Conservation (phyloP, 257 asterid genomes). For the Henckelia pumila region DNA sequence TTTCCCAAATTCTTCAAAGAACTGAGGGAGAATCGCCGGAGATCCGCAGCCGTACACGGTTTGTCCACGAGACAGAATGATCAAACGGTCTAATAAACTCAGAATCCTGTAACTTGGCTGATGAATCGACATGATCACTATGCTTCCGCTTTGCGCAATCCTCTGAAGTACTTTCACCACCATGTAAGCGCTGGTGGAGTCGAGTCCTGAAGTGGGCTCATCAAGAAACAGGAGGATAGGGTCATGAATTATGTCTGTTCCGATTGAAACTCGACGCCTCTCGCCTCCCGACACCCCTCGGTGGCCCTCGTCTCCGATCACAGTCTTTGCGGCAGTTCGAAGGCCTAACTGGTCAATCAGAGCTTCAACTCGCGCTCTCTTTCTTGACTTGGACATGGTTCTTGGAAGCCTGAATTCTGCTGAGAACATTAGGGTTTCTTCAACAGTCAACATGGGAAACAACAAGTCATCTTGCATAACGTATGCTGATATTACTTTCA, state of each 20-base stretch:
- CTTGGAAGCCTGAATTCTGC: slow-evolving; percentile 42
- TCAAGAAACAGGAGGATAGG: slow-evolving; percentile 46
- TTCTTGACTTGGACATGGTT: slow-evolving; percentile 38
- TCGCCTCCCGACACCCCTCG: slow-evolving; percentile 52
- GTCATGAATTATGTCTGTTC: slow-evolving; percentile 44
- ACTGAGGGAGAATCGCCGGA: slow-evolving; percentile 29
- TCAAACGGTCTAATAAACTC: slow-evolving; percentile 33
- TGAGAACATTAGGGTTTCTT: slow-evolving; percentile 43
- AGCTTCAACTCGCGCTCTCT: slow-evolving; percentile 35
- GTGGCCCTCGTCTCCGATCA: slow-evolving; percentile 44
- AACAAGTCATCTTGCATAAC: slow-evolving; percentile 51
- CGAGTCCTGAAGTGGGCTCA: slow-evolving; percentile 51
- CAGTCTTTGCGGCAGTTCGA: slow-evolving; percentile 26
- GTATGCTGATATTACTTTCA: slow-evolving; percentile 47
- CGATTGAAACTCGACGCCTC: slow-evolving; percentile 46
- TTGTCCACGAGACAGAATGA: slow-evolving; percentile 39
- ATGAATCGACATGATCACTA: slow-evolving; percentile 46
- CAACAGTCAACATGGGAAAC: slow-evolving; percentile 47
- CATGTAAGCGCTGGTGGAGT: slow-evolving; percentile 48
- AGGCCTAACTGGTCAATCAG: slow-evolving; percentile 41
- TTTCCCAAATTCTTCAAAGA: slow-evolving; percentile 38
- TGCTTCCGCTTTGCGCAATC: slow-evolving; percentile 49
- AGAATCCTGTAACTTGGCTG: slow-evolving; percentile 51
- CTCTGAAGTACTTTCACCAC: slow-evolving; percentile 43
- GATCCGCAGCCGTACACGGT: slow-evolving; percentile 40